Percentiles rank a stretch among this genome's conserved stretches.
Evolutionary conservation across 139 green algal genomes (phyloP).

Genomic region (Picochlorum sp.): DNA sequence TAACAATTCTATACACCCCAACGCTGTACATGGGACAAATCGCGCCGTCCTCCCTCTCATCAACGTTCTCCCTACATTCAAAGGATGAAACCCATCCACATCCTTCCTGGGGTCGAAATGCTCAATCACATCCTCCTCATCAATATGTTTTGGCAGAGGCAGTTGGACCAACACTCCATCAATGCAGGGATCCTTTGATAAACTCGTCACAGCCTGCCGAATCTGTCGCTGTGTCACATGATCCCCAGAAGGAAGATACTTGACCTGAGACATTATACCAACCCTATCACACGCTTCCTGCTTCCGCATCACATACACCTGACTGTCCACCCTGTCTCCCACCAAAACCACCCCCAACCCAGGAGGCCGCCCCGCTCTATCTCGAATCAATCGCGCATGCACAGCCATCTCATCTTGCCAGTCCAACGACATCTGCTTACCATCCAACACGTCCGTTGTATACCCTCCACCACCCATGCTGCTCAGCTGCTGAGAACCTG

Average conservation of each 20-base stretch:
- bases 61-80: slow-evolving; percentile 76
- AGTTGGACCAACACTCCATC: slow-evolving; percentile 98
- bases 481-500: no score
- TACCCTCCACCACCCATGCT: no score
- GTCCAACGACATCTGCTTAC: slow-evolving; percentile 3
- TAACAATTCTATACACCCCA: slow-evolving; percentile 58
- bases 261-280: slow-evolving; percentile 21
- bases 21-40: slow-evolving; percentile 71
- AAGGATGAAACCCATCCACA: slow-evolving; percentile 93
- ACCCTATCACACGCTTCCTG: slow-evolving; percentile 66
- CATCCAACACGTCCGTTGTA: slow-evolving; percentile 10
- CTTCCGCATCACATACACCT: slow-evolving; percentile 90
- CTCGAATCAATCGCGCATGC: slow-evolving; percentile 23
- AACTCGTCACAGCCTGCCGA: slow-evolving; percentile 39
- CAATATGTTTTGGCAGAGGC: slow-evolving; percentile 86
- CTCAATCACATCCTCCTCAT: slow-evolving; percentile 78
- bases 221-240: slow-evolving; percentile 32
- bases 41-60: slow-evolving; percentile 22
- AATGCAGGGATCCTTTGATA: slow-evolving; percentile 72
- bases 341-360: slow-evolving; percentile 88
- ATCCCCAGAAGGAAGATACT: slow-evolving; percentile 28
- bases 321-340: slow-evolving; percentile 77
- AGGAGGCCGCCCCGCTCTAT: slow-evolving; percentile 37
- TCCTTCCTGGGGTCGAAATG: slow-evolving; percentile 81
- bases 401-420: slow-evolving; percentile 33